These are phyloP conservation scores for Solanum hybrid DNA, from an alignment of 305 asterid species.

Conservation along the genomic window DNA sequence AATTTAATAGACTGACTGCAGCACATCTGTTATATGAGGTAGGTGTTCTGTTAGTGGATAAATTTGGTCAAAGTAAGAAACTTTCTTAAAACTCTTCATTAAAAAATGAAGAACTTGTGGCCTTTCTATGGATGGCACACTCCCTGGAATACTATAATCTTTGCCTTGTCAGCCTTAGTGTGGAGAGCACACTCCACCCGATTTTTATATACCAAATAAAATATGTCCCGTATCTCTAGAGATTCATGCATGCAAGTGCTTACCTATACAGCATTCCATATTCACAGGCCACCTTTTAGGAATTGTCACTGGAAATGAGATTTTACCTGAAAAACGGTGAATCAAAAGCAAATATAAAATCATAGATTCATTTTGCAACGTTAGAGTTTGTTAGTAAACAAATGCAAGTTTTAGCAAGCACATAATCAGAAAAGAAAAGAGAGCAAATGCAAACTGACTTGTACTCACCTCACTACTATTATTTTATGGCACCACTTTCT, in stretches of 20 bases:
- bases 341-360: background rate
- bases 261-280: slow-evolving; percentile 26
- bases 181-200: slow-evolving; percentile 24
- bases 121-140: slow-evolving; percentile 31
- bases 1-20: background rate
- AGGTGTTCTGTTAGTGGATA: background rate
- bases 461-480: slow-evolving; percentile 10
- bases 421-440: background rate
- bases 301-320: background rate
- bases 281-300: background rate
- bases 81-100: slow-evolving; percentile 1
- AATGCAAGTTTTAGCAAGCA: background rate
- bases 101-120: slow-evolving; percentile 19
- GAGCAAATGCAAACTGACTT: background rate
- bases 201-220: slow-evolving; percentile 15
- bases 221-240: background rate
- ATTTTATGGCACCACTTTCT: background rate
- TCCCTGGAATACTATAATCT: slow-evolving; percentile 16
- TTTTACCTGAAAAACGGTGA: background rate
- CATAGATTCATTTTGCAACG: background rate
- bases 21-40: background rate
- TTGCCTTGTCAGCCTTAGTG: slow-evolving; percentile 11
- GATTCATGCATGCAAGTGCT: slow-evolving; percentile 21
- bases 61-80: background rate
- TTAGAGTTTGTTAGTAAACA: background rate